Percentiles rank a stretch among this genome's conserved stretches.
Evolutionary conservation across 495 filamentous ascomycete genomes (phyloP).

Genomic region (Daldinia loculata): DNA sequence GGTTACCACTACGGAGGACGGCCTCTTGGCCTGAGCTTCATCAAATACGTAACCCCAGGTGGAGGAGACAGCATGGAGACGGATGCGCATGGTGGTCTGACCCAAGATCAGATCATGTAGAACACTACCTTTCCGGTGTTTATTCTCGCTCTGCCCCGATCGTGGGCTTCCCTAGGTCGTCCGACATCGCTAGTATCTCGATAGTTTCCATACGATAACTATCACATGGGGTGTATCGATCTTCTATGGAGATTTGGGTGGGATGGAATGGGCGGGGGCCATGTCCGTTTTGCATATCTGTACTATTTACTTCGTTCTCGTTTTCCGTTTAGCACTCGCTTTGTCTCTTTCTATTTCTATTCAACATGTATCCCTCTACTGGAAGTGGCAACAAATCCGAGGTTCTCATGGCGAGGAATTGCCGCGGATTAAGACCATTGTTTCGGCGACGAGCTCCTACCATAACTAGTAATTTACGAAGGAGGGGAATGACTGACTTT

Average conservation of each 20-base stretch:
- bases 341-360: conserved; percentile 4
- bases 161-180: not conserved
- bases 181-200: conserved; percentile 7
- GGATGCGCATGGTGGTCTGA: conserved; percentile 76
- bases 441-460: conserved; percentile 22
- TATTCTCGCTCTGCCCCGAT: not conserved
- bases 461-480: conserved; percentile 21
- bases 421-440: conserved; percentile 25
- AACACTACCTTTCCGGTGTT: not conserved
- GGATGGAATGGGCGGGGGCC: conserved; percentile 27
- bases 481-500: conserved; percentile 12
- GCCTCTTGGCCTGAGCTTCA: conserved; percentile 88
- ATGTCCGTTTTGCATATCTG: conserved; percentile 36
- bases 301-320: conserved; percentile 29
- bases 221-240: conserved; percentile 12
- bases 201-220: conserved; percentile 4
- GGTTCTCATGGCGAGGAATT: conserved; percentile 20
- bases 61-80: conserved; percentile 82
- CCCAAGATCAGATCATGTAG: conserved; percentile 98
- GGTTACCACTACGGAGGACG: conserved; percentile 97
- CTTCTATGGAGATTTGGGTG: conserved; percentile 17
- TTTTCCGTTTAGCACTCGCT: conserved; percentile 21
- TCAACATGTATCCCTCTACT: conserved; percentile 27
- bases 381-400: conserved; percentile 15
- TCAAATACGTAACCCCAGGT: conserved; percentile 81